These are phyloP conservation scores for Diplodia sapinea DNA, from an alignment of 2,329 filamentous ascomycete species.

Conservation along the genomic window DNA sequence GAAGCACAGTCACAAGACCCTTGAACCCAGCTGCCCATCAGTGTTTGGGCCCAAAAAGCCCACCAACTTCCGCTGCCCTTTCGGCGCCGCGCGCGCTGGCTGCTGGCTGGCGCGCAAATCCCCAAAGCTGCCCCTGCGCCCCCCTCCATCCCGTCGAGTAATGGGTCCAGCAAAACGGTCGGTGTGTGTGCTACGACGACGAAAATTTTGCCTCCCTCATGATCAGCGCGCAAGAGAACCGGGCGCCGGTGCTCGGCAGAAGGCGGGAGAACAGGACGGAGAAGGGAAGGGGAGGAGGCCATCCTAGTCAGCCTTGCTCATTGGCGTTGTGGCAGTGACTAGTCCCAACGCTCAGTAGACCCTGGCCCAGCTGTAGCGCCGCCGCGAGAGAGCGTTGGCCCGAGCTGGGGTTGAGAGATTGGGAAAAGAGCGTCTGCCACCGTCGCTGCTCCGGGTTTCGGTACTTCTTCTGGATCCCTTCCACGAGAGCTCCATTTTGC, in stretches of 20 bases:
- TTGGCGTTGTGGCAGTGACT: not conserved
- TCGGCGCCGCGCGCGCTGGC: not conserved
- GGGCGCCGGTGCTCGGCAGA: not conserved
- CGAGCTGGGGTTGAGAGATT: not conserved
- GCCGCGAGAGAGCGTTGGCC: not conserved
- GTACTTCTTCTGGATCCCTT: not conserved
- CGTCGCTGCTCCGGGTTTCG: not conserved
- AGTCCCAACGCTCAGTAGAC: not conserved
- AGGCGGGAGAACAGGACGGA: not conserved
- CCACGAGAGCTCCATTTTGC: constrained; percentile 4
- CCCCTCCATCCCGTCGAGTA: not conserved
- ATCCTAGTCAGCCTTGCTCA: not conserved
- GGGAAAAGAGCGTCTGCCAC: not conserved
- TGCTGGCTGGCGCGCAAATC: not conserved
- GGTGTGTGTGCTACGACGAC: not conserved
- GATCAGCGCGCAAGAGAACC: not conserved
- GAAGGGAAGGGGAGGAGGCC: not conserved
- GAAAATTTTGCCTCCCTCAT: not conserved
- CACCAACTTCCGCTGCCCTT: not conserved
- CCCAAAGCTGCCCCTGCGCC: not conserved
- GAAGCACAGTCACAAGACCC: not conserved
- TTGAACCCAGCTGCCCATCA: not conserved
- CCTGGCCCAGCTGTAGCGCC: not conserved
- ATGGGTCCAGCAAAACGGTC: not conserved
- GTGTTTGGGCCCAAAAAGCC: not conserved